phyloP scores from a whole-genome alignment of 2,329 filamentous ascomycete species.

The Parastagonospora avenae region DNA sequence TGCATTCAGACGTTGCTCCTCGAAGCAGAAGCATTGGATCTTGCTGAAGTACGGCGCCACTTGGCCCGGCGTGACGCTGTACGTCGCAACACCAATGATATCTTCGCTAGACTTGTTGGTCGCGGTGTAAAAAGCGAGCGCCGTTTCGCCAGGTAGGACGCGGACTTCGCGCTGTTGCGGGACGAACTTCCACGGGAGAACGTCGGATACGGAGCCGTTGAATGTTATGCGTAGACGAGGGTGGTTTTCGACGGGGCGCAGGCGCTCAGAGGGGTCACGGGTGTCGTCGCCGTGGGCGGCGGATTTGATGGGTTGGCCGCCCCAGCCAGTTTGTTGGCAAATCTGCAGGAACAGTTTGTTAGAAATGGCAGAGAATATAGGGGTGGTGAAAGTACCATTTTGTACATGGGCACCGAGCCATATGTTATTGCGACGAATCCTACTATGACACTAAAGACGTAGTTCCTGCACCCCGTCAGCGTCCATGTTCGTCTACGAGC shows the following conservation, averaged over 20 bases:
- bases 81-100: constrained; percentile 97
- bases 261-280: constrained; percentile 72
- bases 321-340: constrained; percentile 87
- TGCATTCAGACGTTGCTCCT: constrained; percentile 89
- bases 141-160: constrained; percentile 94
- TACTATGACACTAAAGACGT: constrained; percentile 76
- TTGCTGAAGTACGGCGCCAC: constrained; percentile 98
- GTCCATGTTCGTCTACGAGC: neutral
- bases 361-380: constrained; percentile 7
- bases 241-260: constrained; percentile 79
- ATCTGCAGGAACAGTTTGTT: constrained; percentile 57
- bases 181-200: constrained; percentile 95
- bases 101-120: constrained; percentile 89
- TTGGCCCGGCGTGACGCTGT: constrained; percentile 94
- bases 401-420: constrained; percentile 84
- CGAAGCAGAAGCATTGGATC: constrained; percentile 99
- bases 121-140: constrained; percentile 95
- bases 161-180: constrained; percentile 97
- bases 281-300: constrained; percentile 65
- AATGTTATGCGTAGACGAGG: constrained; percentile 94
- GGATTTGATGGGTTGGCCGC: constrained; percentile 87
- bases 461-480: constrained; percentile 60
- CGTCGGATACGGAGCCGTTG: constrained; percentile 91
- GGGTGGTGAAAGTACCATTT: constrained; percentile 65
- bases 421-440: constrained; percentile 82